A percentile compares a stretch with the other conserved stretches of the same genome.
phyloP scores from a whole-genome alignment of 805 yeast species.

The Pichia rugopelliculosa region DNA sequence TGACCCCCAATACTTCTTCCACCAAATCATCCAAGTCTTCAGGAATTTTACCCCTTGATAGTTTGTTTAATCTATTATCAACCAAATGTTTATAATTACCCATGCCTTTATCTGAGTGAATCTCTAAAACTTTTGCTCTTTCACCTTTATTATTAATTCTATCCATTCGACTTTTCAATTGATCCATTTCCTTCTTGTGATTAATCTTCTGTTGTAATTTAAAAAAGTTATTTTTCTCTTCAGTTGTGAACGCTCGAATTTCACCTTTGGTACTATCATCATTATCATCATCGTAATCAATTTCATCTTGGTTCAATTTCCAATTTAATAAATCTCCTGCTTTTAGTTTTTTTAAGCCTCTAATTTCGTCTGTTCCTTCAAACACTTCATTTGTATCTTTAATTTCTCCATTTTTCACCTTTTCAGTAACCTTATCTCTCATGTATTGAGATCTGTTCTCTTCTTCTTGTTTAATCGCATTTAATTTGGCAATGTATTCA shows the following conservation, averaged over 20 bases:
- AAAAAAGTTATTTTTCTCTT: conserved; percentile 13
- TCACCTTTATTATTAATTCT: not conserved
- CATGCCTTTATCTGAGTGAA: conserved; percentile 10
- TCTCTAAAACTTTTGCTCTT: conserved; percentile 9
- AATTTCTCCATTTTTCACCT: conserved; percentile 10
- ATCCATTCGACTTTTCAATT: conserved; percentile 5
- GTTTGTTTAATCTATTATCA: conserved; percentile 3
- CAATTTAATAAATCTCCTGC: conserved; percentile 8
- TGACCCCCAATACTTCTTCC: not conserved
- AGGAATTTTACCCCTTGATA: not conserved
- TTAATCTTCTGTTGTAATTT: conserved; percentile 11
- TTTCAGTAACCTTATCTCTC: conserved; percentile 3
- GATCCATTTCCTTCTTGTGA: conserved; percentile 13
- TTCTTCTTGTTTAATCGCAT: conserved; percentile 4
- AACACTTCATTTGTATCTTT: conserved; percentile 1
- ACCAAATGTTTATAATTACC: conserved; percentile 12
- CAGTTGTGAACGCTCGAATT: conserved; percentile 11
- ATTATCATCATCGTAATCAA: conserved; percentile 1
- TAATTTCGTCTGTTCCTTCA: not conserved
- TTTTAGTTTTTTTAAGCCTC: conserved; percentile 6
- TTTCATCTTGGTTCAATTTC: conserved; percentile 1
- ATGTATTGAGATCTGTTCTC: not conserved
- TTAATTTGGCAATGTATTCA: conserved; percentile 13
- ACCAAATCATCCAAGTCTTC: conserved; percentile 12
- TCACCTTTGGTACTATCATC: conserved; percentile 2